Percentiles rank a stretch among this genome's conserved stretches.
Evolutionary conservation across 768 basidiomycete genomes (phyloP).

Genomic region (Mycena vulgaris): DNA sequence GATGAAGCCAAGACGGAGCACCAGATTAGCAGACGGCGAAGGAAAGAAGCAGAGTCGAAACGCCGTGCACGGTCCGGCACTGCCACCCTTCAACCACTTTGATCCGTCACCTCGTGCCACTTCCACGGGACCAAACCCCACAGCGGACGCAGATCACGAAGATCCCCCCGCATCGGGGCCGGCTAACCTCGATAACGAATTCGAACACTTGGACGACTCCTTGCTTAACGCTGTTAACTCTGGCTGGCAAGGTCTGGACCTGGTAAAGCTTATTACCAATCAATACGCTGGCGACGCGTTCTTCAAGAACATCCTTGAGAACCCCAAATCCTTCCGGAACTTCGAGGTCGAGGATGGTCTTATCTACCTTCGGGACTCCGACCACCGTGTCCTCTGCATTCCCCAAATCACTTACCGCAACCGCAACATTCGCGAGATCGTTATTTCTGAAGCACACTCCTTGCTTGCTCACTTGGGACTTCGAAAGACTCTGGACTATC

Average conservation of each 20-base stretch:
- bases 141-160: no score
- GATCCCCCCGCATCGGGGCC: no score
- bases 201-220: background rate
- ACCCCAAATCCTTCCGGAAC: background rate
- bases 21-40: no score
- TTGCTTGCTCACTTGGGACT: background rate
- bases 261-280: background rate
- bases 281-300: background rate
- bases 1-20: no score
- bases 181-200: no score
- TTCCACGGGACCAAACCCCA: no score
- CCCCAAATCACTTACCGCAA: background rate
- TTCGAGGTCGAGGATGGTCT: slow-evolving; percentile 3
- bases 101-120: no score
- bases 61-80: no score
- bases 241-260: slow-evolving; percentile 10
- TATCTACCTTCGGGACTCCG: background rate
- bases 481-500: slow-evolving; percentile 4
- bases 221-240: background rate
- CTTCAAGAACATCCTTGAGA: background rate
- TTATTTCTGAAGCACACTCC: slow-evolving; percentile 4
- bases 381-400: background rate
- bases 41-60: no score
- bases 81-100: no score
- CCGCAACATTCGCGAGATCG: background rate